These are phyloP conservation scores for Claviceps purpurea DNA, from an alignment of 2,329 filamentous ascomycete species.

Conservation along the genomic window DNA sequence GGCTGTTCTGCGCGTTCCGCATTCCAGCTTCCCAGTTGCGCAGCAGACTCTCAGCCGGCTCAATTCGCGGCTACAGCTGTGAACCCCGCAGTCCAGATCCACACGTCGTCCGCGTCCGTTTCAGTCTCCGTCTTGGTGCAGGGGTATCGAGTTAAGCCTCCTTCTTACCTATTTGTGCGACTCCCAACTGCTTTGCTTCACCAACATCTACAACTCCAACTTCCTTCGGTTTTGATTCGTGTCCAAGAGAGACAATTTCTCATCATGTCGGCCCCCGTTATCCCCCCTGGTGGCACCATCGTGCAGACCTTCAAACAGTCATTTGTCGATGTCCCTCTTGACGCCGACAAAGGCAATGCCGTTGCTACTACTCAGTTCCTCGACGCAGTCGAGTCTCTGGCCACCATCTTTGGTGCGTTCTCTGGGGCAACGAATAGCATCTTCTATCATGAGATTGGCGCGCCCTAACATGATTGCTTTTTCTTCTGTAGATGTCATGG, in stretches of 20 bases:
- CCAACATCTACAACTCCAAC: too few species aligned
- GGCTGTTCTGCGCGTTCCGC: background rate
- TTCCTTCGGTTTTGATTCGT: background rate
- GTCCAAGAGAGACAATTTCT: background rate
- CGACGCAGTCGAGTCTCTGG: conserved; percentile 76
- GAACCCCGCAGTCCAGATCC: background rate
- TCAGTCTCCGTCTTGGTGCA: background rate
- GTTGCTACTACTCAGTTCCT: conserved; percentile 80
- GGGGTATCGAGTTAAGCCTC: background rate
- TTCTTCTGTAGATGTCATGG: conserved; percentile 40
- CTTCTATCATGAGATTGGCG: background rate
- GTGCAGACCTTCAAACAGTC: conserved; percentile 75
- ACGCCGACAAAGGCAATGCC: conserved; percentile 59
- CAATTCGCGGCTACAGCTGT: background rate
- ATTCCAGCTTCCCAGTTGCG: background rate
- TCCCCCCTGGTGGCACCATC: conserved; percentile 60
- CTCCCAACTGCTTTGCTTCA: background rate
- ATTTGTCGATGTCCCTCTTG: conserved; percentile 71
- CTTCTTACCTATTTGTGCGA: background rate
- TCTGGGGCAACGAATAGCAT: background rate
- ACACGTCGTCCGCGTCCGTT: background rate
- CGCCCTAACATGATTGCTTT: background rate
- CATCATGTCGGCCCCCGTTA: conserved; percentile 38
- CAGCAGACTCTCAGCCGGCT: background rate
- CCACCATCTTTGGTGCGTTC: conserved; percentile 64